Evolutionary conservation across 1,284 basidiomycete genomes (phyloP).

Genomic region (Austroboletus novae-zelandiae): DNA sequence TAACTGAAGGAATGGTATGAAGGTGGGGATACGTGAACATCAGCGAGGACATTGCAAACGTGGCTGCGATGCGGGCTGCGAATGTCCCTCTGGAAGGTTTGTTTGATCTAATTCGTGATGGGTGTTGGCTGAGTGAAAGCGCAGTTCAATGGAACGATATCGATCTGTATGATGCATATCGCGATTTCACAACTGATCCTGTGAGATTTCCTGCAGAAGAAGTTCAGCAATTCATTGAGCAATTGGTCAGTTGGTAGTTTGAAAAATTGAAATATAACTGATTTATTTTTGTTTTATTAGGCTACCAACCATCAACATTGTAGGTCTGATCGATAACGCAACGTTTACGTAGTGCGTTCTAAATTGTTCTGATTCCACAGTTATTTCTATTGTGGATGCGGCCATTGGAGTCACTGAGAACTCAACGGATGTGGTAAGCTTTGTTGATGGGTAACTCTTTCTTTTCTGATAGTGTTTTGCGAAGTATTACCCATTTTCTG

Average conservation of each 20-base stretch:
- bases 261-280: background rate
- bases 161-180: slow-evolving; percentile 63
- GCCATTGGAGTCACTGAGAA: slow-evolving; percentile 39
- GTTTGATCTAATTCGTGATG: background rate
- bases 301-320: slow-evolving; percentile 43
- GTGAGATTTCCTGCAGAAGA: slow-evolving; percentile 59
- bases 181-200: slow-evolving; percentile 71
- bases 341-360: too few species aligned
- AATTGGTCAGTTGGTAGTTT: background rate
- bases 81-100: slow-evolving; percentile 65
- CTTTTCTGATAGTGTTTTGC: background rate
- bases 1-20: background rate
- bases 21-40: slow-evolving; percentile 58
- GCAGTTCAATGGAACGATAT: slow-evolving; percentile 33
- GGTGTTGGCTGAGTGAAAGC: background rate
- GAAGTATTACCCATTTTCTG: slow-evolving; percentile 47
- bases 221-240: slow-evolving; percentile 55
- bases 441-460: background rate
- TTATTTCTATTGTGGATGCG: slow-evolving; percentile 45
- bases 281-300: slow-evolving; percentile 12
- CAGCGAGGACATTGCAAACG: slow-evolving; percentile 49
- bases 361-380: slow-evolving; percentile 18
- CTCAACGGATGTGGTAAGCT: slow-evolving; percentile 39
- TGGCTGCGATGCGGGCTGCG: slow-evolving; percentile 58
- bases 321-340: slow-evolving; percentile 9